phyloP scores from a whole-genome alignment of 371 early-diverging fungal species.

The Apophysomyces elegans region DNA sequence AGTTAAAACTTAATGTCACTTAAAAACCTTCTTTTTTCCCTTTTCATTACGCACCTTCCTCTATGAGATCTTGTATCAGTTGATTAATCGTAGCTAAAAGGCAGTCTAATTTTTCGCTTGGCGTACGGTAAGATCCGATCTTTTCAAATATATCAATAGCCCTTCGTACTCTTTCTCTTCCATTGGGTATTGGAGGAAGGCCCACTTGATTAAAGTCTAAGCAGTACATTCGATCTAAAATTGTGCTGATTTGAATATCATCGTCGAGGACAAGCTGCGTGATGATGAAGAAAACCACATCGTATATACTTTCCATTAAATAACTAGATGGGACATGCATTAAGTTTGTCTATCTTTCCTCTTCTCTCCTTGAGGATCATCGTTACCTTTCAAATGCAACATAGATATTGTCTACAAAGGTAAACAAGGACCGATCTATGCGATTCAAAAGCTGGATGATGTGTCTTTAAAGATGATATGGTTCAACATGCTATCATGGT shows the following conservation, averaged over 20 bases:
- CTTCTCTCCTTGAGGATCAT: background rate
- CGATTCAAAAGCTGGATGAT: background rate
- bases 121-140: constrained; percentile 57
- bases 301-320: constrained; percentile 62
- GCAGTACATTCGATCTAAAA: constrained; percentile 44
- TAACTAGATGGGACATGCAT: constrained; percentile 25
- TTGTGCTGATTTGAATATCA: constrained; percentile 42
- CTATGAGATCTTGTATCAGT: constrained; percentile 9
- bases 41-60: background rate
- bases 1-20: background rate
- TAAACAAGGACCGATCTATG: constrained; percentile 16
- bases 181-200: constrained; percentile 32
- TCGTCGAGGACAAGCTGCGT: constrained; percentile 39
- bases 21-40: no score
- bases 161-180: constrained; percentile 33
- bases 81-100: constrained; percentile 39
- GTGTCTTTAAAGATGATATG: background rate
- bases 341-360: background rate
- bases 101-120: constrained; percentile 56
- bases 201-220: constrained; percentile 60
- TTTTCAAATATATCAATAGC: constrained; percentile 53
- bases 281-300: constrained; percentile 62
- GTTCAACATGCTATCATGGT: constrained; percentile 3
- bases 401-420: constrained; percentile 28
- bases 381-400: constrained; percentile 47